Evolutionary conservation across 2,329 filamentous ascomycete species (phyloP).

Genomic region (Pseudogymnoascus destructans): DNA sequence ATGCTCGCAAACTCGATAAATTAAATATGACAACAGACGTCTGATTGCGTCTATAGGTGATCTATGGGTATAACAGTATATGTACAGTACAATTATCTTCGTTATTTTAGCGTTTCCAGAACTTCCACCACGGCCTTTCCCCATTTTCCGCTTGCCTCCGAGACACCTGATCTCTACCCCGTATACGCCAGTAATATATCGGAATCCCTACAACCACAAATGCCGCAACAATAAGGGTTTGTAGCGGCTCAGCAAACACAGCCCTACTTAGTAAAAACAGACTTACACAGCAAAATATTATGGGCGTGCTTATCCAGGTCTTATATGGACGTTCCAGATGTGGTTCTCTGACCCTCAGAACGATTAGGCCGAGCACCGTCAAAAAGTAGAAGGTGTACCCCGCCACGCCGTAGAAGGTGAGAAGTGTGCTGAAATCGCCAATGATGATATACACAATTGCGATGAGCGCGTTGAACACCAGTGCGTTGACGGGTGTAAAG

Average conservation of each 20-base stretch:
- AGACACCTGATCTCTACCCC: conserved; percentile 43
- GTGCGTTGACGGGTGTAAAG: conserved; percentile 87
- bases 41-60: background rate
- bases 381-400: conserved; percentile 97
- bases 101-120: conserved; percentile 38
- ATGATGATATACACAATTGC: conserved; percentile 68
- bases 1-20: background rate
- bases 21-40: conserved; percentile 2
- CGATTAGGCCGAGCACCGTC: conserved; percentile 83
- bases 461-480: conserved; percentile 64
- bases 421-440: conserved; percentile 79
- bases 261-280: conserved; percentile 80
- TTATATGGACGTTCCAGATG: conserved; percentile 79
- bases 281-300: conserved; percentile 97
- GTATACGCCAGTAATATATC: conserved; percentile 79
- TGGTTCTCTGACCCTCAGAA: conserved; percentile 78
- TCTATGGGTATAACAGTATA: conserved; percentile 8
- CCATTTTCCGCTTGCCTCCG: conserved; percentile 32
- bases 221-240: conserved; percentile 73
- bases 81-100: conserved; percentile 14
- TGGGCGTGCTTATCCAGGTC: conserved; percentile 93
- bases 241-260: conserved; percentile 78
- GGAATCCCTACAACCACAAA: conserved; percentile 78
- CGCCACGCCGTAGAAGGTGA: conserved; percentile 95
- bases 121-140: conserved; percentile 40